Conservation (phyloP, 31 red algal genomes). For the Odonthalia washingtoniensis region DNA sequence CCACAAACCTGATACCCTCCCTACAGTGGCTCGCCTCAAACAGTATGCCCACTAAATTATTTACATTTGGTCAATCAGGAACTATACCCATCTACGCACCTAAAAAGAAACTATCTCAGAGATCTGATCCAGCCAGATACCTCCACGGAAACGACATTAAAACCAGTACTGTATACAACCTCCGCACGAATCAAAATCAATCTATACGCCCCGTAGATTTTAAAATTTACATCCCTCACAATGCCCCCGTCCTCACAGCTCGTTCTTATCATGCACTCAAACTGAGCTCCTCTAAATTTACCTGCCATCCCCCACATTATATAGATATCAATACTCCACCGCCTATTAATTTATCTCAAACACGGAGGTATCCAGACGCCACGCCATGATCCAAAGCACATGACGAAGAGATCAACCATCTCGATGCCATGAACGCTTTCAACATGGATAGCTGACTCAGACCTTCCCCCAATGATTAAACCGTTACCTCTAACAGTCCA, state of each 20-base stretch:
- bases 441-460: too few relatives aligned
- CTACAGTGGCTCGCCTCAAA: background rate
- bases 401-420: constrained; percentile 10
- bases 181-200: background rate
- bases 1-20: constrained; percentile 10
- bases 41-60: background rate
- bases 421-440: constrained; percentile 39
- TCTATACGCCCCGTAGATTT: background rate
- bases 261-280: background rate
- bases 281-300: background rate
- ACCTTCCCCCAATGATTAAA: too few relatives aligned
- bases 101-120: constrained; percentile 28
- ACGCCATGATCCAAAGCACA: constrained; percentile 31
- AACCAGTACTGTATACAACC: background rate
- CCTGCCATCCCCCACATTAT: too few relatives aligned
- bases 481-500: constrained; percentile 11
- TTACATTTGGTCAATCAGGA: constrained; percentile 12
- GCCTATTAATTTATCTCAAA: background rate
- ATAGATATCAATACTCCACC: background rate
- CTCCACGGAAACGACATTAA: background rate
- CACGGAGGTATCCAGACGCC: constrained; percentile 2
- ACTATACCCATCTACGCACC: constrained; percentile 16
- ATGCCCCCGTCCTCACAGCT: background rate
- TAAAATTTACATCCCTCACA: background rate
- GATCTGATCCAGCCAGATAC: constrained; percentile 40